These are phyloP conservation scores for Fraxinus quadrangulata DNA, from an alignment of 257 asterid species.

Conservation along the genomic window DNA sequence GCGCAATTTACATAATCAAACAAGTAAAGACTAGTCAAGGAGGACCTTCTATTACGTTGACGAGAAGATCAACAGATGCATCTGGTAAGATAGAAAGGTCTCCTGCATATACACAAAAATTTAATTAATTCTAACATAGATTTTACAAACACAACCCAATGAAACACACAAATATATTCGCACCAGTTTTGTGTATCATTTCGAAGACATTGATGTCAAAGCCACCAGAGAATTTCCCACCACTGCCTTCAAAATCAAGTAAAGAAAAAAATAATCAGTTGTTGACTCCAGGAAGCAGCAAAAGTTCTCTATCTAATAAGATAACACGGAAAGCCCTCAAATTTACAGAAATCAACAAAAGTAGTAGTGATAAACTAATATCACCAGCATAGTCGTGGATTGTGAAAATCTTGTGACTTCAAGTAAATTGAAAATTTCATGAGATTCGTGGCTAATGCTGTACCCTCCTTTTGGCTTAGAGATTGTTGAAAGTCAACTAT, in stretches of 20 bases:
- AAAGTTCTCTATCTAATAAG: constrained; percentile 12
- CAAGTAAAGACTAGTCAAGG: constrained; percentile 21
- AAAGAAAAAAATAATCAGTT: constrained; percentile 31
- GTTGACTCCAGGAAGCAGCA: constrained; percentile 17
- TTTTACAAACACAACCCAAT: constrained; percentile 15
- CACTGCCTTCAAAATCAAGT: constrained; percentile 50
- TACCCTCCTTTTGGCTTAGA: background rate
- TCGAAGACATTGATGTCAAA: constrained; percentile 90
- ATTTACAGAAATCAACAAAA: background rate
- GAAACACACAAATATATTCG: background rate
- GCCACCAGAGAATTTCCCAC: constrained; percentile 91
- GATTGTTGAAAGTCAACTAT: background rate
- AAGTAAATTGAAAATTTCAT: constrained; percentile 5
- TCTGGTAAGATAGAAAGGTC: constrained; percentile 69
- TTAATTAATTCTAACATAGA: constrained; percentile 17
- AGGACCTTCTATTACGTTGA: constrained; percentile 74
- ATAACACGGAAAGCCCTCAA: constrained; percentile 11
- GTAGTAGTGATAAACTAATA: background rate
- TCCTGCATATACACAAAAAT: constrained; percentile 52
- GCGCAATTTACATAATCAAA: constrained; percentile 15
- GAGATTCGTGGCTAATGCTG: background rate
- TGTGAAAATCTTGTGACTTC: background rate
- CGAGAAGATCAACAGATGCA: constrained; percentile 54
- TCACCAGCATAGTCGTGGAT: background rate
- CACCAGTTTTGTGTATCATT: constrained; percentile 68